Evolutionary conservation across 352 stramenopile genomes (phyloP), one percentile per base, ranked within the genome.

Genomic region (Pythium graminicola): DNA sequence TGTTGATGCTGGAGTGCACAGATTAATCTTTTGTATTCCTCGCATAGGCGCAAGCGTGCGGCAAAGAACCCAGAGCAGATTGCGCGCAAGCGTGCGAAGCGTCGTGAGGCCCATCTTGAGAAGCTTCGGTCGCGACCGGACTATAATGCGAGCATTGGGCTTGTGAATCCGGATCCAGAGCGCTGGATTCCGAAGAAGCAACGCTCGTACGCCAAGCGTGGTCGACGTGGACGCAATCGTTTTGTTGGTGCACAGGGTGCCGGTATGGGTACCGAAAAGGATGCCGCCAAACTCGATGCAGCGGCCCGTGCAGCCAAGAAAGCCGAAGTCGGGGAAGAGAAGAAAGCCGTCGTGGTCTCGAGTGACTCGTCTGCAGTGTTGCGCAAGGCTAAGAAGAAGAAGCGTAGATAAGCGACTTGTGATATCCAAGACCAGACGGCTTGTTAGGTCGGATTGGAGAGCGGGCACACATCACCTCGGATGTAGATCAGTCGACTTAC

Each of bases 131-230:
- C 73, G 57, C 76, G 71, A 43, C 62, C 67, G 14, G 75, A 88
- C 69, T 92, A 85, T 65, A 89, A 92, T 60, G 70, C 76, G 44
- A 81, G 60, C 13, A 89, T 92, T 51, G 80, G 80, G 1, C 64
- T 91, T 7, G 44, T 91, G 43, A 85, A 81, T 38, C 81, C 81
- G 11, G 77, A 93, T 44, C 79, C 79, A 16, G 81, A 90, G 64
- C 79, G 81, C 44, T 93, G 81, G 81, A 89, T 93, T 57, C 76
- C 81, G n/a, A 78, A 80, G 52, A 93, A 93, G 59, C 81, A 93
- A 69, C 79, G 81, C 26, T 87, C 79, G 54, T 69, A 87, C 44
- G 67, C 75, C 39, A 86, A 86, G 65, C 76, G 80, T 53, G 77
- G 78, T 9, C 81, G 81, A 56, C 77, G 78, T 46, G 77, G 76